These are phyloP conservation scores for Cutaneotrichosporon sp. DNA, from an alignment of 1,284 basidiomycete genomes.

Conservation along the genomic window DNA sequence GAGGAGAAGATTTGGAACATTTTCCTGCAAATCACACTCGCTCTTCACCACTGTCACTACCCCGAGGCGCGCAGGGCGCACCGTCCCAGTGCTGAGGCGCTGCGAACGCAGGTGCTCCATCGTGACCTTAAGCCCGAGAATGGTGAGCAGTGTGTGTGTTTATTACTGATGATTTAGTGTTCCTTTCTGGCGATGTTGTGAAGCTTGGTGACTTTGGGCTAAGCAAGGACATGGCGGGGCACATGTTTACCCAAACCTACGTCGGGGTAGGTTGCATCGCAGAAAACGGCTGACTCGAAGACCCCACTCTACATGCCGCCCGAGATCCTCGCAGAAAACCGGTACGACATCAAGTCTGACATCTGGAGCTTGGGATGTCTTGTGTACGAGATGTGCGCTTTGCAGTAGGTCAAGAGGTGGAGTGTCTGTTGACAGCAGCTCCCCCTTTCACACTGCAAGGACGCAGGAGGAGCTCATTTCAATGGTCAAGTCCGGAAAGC, in stretches of 20 bases:
- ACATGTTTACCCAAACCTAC: conserved; percentile 89
- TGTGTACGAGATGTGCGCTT: conserved; percentile 89
- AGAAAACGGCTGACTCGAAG: conserved; percentile 47
- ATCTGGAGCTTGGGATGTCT: conserved; percentile 97
- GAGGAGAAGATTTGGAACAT: conserved; percentile 95
- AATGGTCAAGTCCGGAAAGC: conserved; percentile 43
- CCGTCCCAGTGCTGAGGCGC: background rate
- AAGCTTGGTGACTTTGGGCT: conserved; percentile 96
- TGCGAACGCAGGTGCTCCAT: conserved; percentile 68
- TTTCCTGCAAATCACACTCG: conserved; percentile 86
- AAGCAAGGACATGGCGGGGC: conserved; percentile 80
- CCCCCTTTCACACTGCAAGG: conserved; percentile 44
- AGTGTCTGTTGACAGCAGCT: conserved; percentile 22
- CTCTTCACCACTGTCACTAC: conserved; percentile 81
- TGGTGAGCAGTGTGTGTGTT: conserved; percentile 54
- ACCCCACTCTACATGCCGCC: conserved; percentile 99
- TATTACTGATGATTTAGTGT: conserved; percentile 19
- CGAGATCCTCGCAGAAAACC: conserved; percentile 90
- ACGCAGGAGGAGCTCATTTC: conserved; percentile 45
- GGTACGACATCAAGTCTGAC: conserved; percentile 94
- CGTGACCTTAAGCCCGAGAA: conserved; percentile 96
- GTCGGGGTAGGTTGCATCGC: conserved; percentile 65
- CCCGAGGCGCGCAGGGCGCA: conserved; percentile 34
- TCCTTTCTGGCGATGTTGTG: conserved; percentile 54
- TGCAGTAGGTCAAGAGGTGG: conserved; percentile 53